A percentile compares a stretch with the other conserved stretches of the same genome.
phyloP scores from a whole-genome alignment of 2,329 filamentous ascomycete genomes.

The Fusarium caatingaense region DNA sequence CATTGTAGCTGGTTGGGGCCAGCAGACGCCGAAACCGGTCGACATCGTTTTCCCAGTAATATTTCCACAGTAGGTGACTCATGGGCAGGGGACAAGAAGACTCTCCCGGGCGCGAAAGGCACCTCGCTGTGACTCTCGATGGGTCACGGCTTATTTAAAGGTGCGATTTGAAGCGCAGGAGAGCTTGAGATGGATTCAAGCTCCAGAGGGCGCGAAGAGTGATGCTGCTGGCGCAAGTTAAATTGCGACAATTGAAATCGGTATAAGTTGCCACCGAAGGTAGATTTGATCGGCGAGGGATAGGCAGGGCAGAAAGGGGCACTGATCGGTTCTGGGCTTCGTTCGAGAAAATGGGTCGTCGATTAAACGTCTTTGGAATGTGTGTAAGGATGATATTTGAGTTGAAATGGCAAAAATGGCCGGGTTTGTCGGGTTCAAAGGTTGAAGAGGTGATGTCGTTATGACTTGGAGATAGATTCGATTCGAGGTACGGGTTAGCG shows the following conservation, averaged over 20 bases:
- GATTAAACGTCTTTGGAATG: neutral
- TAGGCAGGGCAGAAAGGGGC: constrained; percentile 21
- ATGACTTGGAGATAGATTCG: constrained; percentile 30
- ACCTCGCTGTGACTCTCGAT: constrained; percentile 88
- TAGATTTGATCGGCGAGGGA: constrained; percentile 16
- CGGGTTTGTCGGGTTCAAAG: constrained; percentile 16
- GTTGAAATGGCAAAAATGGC: constrained; percentile 9
- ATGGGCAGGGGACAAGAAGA: constrained; percentile 65
- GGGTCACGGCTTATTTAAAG: constrained; percentile 96
- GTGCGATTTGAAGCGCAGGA: constrained; percentile 60
- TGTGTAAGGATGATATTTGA: neutral
- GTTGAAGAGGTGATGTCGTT: constrained; percentile 23
- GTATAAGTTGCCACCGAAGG: constrained; percentile 43
- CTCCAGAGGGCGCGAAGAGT: neutral
- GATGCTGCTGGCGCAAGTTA: constrained; percentile 17
- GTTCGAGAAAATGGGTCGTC: neutral
- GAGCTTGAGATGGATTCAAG: constrained; percentile 29
- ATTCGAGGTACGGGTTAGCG: constrained; percentile 15
- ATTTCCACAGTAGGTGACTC: constrained; percentile 98
- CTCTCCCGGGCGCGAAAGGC: constrained; percentile 65
- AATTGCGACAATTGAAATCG: constrained; percentile 23
- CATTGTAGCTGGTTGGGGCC: constrained; percentile 73
- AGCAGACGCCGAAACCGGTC: constrained; percentile 91
- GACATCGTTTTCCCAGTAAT: constrained; percentile 97
- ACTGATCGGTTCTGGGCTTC: constrained; percentile 7